These are phyloP conservation scores for Gyromitra esculenta DNA, from an alignment of 2,329 filamentous ascomycete species.

Conservation along the genomic window DNA sequence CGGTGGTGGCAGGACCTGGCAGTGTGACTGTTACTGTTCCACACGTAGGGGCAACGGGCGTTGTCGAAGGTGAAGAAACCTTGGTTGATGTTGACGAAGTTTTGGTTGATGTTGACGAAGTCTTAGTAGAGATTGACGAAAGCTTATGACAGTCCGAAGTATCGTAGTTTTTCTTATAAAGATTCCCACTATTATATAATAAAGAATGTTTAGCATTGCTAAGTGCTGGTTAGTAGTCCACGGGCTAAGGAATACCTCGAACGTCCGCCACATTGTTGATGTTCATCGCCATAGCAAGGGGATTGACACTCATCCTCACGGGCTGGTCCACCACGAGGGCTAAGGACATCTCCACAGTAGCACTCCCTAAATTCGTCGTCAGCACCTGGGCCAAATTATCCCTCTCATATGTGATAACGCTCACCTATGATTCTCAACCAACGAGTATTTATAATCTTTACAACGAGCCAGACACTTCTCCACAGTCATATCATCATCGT, in stretches of 20 bases:
- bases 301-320: background rate
- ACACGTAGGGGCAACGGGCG: background rate
- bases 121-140: background rate
- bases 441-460: background rate
- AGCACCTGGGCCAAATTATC: background rate
- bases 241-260: background rate
- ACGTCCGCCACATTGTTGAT: background rate
- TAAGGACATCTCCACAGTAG: background rate
- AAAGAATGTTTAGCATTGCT: background rate
- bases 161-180: background rate
- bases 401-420: background rate
- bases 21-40: background rate
- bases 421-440: constrained; percentile 7
- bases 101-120: background rate
- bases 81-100: background rate
- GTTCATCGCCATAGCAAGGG: background rate
- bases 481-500: constrained; percentile 7
- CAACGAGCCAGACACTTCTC: constrained; percentile 4
- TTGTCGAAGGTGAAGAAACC: background rate
- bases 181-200: background rate
- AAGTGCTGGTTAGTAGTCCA: background rate
- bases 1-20: background rate
- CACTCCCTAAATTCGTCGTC: background rate
- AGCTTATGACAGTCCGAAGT: background rate
- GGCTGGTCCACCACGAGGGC: background rate